Evolutionary conservation across 352 stramenopile species (phyloP), one percentile per base, ranked within the genome.

Genomic region (Pythium dissotocum): DNA sequence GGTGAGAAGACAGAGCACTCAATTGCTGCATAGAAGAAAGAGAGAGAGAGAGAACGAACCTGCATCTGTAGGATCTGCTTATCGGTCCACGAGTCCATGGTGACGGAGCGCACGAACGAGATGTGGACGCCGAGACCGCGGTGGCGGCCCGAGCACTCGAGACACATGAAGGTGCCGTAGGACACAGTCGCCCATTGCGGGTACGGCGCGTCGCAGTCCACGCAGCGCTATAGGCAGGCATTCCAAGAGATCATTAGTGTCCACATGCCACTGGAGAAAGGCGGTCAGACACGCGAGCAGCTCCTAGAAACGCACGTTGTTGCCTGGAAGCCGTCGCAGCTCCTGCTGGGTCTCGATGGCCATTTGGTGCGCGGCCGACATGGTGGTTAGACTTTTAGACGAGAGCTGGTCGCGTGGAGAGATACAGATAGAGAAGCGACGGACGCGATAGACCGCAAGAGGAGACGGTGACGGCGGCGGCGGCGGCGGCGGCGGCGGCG

Each of bases 81-180:
- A 70, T 95, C 87, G 16, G 87, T 95, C 87, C 87, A 95, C 61
- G 85, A 93, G 73, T 95, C 85, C 85, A 95, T 93, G 3, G 87
- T 93, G 26, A 93, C 85, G 13, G 85, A 94, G 42, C 85, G 76
- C 58, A 98, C 93, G 70, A 98, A 98, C 32, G 89, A 96, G 49
- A 98, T 91, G 76, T 98, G 93, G 9, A 98, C 90, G 48, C 94
- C 95, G 54, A 98, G 78, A 16, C 87, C 83, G 35, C 95, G 88
- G 77, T 98, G 94, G 52, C 91, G 83, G 3, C 89, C 93, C 21
- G 91, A 97, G 82, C 94, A 98, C 74, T 98, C 93, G 67, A 98
- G 88, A 61, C 94, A 98, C 77, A 98, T 97, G 69, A 98, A 98
- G 24, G 97, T 96, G 57, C 95, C 95, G 77, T 98, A 98, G 18